Conservation (phyloP, 371 early-diverging fungal genomes). For the Globomyces sp. region DNA sequence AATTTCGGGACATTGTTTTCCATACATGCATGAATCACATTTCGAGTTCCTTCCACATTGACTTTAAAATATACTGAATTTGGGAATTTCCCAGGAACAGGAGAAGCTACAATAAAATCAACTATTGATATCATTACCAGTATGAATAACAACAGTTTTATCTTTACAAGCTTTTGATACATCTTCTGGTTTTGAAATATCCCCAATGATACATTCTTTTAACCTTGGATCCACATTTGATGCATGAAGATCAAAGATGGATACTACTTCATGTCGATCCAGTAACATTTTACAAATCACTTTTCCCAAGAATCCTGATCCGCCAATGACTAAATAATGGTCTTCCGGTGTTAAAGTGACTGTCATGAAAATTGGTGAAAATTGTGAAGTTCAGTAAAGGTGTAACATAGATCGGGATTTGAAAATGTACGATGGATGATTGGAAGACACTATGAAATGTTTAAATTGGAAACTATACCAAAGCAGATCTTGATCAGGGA, state of each 20-base stretch:
- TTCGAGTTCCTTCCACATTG: slow-evolving; percentile 78
- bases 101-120: slow-evolving; percentile 60
- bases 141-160: slow-evolving; percentile 81
- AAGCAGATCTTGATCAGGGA: too few relatives aligned
- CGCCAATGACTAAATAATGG: slow-evolving; percentile 75
- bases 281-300: slow-evolving; percentile 74
- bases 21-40: slow-evolving; percentile 78
- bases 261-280: slow-evolving; percentile 56
- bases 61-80: slow-evolving; percentile 51
- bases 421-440: too few relatives aligned
- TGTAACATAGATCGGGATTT: too few relatives aligned
- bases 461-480: too few relatives aligned
- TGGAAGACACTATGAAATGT: too few relatives aligned
- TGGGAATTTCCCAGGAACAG: slow-evolving; percentile 55
- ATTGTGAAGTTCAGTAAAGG: too few relatives aligned
- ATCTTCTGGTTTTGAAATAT: slow-evolving; percentile 67
- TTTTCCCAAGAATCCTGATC: slow-evolving; percentile 87
- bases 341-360: neutral
- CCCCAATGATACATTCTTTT: slow-evolving; percentile 65
- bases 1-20: slow-evolving; percentile 64
- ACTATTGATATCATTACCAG: slow-evolving; percentile 22
- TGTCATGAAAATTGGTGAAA: too few relatives aligned
- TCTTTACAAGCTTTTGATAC: slow-evolving; percentile 58
- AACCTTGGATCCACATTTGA: slow-evolving; percentile 54
- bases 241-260: slow-evolving; percentile 71